Base-by-base conservation (phyloP, 1,139 yeast genomes). In the Yamadazyma siamensis region DNA sequence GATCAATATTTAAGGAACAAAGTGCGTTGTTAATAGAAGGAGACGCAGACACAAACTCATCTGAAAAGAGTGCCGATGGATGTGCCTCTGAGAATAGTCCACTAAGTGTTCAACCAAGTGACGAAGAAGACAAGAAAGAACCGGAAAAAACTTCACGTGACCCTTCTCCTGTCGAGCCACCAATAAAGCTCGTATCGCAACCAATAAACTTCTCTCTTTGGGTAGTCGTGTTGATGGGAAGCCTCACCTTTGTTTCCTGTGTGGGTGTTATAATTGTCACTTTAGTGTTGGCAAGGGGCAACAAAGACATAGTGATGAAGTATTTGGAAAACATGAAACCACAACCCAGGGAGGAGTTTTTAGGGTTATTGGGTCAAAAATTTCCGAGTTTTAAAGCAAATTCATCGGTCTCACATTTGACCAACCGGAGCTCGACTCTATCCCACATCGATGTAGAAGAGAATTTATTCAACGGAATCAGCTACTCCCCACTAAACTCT, bases 401-500 rank as follows among this genome's bases (percentile, higher is more conserved):
- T 18, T 7, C 7, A 18, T 7, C 7, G 10, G 20, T 18, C 20
- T 8, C 10, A 8, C 7, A 18, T 10, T 18, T 10, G 10, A 7
- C 20, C 7, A 8, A 18, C 10, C 10, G 9, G 10, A 18, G 10
- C 10, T 8, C 10, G 7, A 18, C 9, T 18, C 10, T 18, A 18
- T 8, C 20, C 7, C 7, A 18, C 10, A 8, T 18, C 14, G 20
- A 11, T 8, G 3, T 18, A 17, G 20, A 17, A 13, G 20, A 12
- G 11, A 49, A 50, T 3, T 31, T 65, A 4, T 75, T 80, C 39
- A 65, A 72, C 41, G 87, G 87, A 0, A 41, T 80, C 14, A 73
- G 77, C 13, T 80, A 80, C 48, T 68, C 83, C 2, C 87, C 88
- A 0, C 51, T 54, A 28, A 59, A 66, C 30, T 75, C 61, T 2